Evolutionary conservation across 1,139 yeast genomes (phyloP).

Genomic region (Debaryomyces udenii): DNA sequence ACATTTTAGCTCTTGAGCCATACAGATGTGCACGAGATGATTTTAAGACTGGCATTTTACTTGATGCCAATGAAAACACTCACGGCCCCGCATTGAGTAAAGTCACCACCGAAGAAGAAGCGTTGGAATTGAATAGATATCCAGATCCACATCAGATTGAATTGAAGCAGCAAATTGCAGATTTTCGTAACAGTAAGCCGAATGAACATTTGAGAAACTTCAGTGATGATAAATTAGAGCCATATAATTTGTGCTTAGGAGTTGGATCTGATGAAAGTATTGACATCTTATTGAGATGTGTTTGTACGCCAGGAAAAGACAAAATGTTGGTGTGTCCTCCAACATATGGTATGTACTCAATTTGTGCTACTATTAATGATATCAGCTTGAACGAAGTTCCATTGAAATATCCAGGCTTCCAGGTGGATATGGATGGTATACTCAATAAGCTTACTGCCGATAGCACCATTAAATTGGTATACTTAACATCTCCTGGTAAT

Average conservation of each 20-base stretch:
- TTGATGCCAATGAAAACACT: constrained; percentile 96
- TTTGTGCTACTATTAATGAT: constrained; percentile 89
- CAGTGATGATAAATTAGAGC: constrained; percentile 37
- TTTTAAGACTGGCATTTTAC: constrained; percentile 78
- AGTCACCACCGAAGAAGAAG: constrained; percentile 27
- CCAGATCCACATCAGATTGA: constrained; percentile 96
- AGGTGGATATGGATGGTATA: constrained; percentile 62
- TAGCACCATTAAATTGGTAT: constrained; percentile 66
- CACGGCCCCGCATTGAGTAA: constrained; percentile 75
- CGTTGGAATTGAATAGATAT: constrained; percentile 74
- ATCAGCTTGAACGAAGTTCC: constrained; percentile 78
- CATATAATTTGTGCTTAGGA: constrained; percentile 83
- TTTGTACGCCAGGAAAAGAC: constrained; percentile 80
- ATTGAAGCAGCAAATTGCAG: constrained; percentile 70
- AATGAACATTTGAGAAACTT: constrained; percentile 23
- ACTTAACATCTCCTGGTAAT: constrained; percentile 97
- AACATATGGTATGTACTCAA: constrained; percentile 95
- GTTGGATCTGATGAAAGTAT: constrained; percentile 98
- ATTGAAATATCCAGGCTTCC: constrained; percentile 58
- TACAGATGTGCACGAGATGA: constrained; percentile 97
- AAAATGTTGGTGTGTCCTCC: constrained; percentile 90
- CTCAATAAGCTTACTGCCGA: constrained; percentile 57
- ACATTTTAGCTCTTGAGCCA: constrained; percentile 78
- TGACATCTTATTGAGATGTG: constrained; percentile 83
- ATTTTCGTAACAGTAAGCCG: constrained; percentile 64